These are phyloP conservation scores for Pisolithus marmoratus DNA, from an alignment of 768 basidiomycete species.

Conservation along the genomic window DNA sequence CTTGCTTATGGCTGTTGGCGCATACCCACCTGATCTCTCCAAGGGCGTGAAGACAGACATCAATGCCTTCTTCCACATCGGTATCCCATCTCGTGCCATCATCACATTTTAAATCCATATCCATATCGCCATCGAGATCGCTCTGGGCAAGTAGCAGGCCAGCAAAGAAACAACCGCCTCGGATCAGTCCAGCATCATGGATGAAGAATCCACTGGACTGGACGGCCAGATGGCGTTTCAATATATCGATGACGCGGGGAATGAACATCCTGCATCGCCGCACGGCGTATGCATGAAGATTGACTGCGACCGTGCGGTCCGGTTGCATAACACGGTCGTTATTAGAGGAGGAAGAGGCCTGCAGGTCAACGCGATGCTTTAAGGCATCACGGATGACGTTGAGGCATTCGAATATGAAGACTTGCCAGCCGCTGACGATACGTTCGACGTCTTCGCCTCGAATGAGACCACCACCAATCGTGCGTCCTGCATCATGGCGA, in stretches of 20 bases:
- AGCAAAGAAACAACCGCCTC: conserved; percentile 88
- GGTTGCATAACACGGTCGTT: conserved; percentile 41
- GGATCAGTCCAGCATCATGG: conserved; percentile 81
- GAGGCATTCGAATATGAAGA: conserved; percentile 88
- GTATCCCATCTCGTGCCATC: conserved; percentile 19
- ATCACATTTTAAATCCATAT: conserved; percentile 18
- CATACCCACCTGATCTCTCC: conserved; percentile 78
- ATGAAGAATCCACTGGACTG: conserved; percentile 55
- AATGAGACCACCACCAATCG: conserved; percentile 27
- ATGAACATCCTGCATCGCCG: conserved; percentile 44
- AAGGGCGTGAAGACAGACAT: conserved; percentile 68
- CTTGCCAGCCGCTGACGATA: conserved; percentile 85
- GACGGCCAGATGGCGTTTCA: conserved; percentile 43
- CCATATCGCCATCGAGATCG: conserved; percentile 46
- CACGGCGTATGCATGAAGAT: conserved; percentile 43
- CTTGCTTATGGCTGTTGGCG: conserved; percentile 68
- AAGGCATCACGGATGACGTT: conserved; percentile 85
- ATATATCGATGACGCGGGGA: conserved; percentile 44
- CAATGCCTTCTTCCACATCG: conserved; percentile 29
- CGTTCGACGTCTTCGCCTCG: conserved; percentile 51
- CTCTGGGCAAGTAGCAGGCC: conserved; percentile 66
- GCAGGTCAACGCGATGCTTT: conserved; percentile 47
- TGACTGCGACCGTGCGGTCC: conserved; percentile 40
- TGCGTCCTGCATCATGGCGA: conserved; percentile 37
- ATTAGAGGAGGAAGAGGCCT: conserved; percentile 33